Evolutionary conservation across 257 asterid species (phyloP), one percentile per base, ranked within the genome.

Genomic region (Solanum pinnatisectum): DNA sequence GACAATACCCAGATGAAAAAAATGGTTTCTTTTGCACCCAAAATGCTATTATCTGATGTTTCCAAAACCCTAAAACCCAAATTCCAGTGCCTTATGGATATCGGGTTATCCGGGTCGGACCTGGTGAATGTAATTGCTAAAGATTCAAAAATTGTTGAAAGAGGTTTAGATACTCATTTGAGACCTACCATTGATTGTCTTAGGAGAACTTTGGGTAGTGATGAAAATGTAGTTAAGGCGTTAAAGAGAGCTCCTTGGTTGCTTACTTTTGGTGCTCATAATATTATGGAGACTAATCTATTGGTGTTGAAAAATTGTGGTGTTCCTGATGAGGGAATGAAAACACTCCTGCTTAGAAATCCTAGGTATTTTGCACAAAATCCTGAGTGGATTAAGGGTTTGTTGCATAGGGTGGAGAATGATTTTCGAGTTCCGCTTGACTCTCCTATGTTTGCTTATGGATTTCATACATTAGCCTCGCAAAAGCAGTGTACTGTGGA

Each of bases 61-160:
- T 49, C 37, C 3, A 89, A 44, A 83, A 89, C 37, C 84, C 76
- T 89, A 33, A 56, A 72, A 63, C 91, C 89, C 44, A 87, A 84
- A 76, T 5, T 60, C 14, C 33, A 84, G 82, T 33, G 32, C 59
- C 86, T 84, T 11, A 36, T 37, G 23, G 89, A 83, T 8, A 25
- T 87, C 10, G 86, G 86, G 22, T 15, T 87, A n/a, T 35, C 44
- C 70, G 44, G 85, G 74, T 36, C 85, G 33, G 88, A 87, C 35
- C 27, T 78, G 11, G 42, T 79, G 25, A 13, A 40, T 65, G 44
- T 88, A 3, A 9, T 84, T 23, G n/a, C 25, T 18, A 32, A 1
- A 10, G 42, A 56, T 37, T 5, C 33, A 16, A 2, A 1, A 0
- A 14, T 71, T 36, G 13, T 72, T 16, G 3, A 37, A 0, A 16